phyloP scores from a whole-genome alignment of 805 yeast genomes.

The Schwanniomyces sp. region DNA sequence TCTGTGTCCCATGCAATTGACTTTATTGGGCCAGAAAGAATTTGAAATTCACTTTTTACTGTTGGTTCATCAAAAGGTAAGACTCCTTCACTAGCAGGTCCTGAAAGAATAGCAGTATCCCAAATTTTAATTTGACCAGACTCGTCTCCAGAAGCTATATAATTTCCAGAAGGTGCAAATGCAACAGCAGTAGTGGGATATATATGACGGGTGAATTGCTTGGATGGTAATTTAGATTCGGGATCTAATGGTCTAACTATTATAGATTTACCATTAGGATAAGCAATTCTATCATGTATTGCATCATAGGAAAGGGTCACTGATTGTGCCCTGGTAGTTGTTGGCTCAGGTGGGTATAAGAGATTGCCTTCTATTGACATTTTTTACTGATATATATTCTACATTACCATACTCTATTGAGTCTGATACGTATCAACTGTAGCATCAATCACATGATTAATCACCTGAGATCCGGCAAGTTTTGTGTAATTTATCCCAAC shows the following conservation, averaged over 20 bases:
- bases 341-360: slow-evolving; percentile 73
- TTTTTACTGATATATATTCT: background rate
- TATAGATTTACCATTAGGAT: slow-evolving; percentile 79
- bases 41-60: slow-evolving; percentile 77
- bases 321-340: slow-evolving; percentile 68
- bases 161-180: slow-evolving; percentile 87
- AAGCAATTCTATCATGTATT: slow-evolving; percentile 68
- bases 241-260: slow-evolving; percentile 63
- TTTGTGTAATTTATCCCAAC: slow-evolving; percentile 1
- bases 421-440: background rate
- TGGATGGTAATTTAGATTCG: slow-evolving; percentile 44
- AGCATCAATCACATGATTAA: background rate
- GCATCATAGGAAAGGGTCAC: slow-evolving; percentile 76
- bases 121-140: slow-evolving; percentile 88
- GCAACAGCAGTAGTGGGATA: slow-evolving; percentile 76
- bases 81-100: slow-evolving; percentile 24
- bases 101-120: slow-evolving; percentile 54
- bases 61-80: slow-evolving; percentile 45
- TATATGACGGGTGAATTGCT: slow-evolving; percentile 75
- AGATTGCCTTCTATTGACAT: slow-evolving; percentile 31
- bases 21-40: slow-evolving; percentile 76
- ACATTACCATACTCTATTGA: background rate
- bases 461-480: background rate
- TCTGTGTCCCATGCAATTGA: slow-evolving; percentile 94
- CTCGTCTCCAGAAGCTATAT: slow-evolving; percentile 89